Evolutionary conservation across 768 basidiomycete species (phyloP).

Genomic region (Multifurca ochricompacta): DNA sequence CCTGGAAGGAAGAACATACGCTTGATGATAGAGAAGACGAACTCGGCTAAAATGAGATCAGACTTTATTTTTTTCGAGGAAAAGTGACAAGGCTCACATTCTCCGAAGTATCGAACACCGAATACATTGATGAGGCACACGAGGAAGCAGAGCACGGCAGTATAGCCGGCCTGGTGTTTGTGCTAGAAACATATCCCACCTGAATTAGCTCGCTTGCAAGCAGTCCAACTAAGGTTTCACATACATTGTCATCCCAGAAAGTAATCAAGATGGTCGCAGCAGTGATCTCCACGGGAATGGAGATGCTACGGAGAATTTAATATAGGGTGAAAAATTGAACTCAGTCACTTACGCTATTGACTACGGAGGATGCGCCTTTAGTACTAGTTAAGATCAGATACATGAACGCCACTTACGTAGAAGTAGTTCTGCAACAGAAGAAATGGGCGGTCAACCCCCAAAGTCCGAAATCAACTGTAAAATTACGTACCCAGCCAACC

Average conservation of each 20-base stretch:
- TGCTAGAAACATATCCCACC: constrained; percentile 26
- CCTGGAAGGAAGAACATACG: constrained; percentile 32
- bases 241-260: constrained; percentile 63
- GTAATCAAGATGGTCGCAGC: constrained; percentile 62
- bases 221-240: constrained; percentile 16
- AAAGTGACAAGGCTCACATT: constrained; percentile 28
- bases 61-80: background rate
- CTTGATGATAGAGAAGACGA: constrained; percentile 59
- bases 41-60: constrained; percentile 38
- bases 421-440: constrained; percentile 43
- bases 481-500: constrained; percentile 28
- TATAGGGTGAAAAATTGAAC: background rate
- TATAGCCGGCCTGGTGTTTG: constrained; percentile 48
- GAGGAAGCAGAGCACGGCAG: constrained; percentile 48
- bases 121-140: constrained; percentile 59
- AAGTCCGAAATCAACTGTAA: background rate
- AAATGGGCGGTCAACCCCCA: background rate
- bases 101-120: constrained; percentile 66
- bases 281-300: constrained; percentile 66
- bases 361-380: constrained; percentile 5
- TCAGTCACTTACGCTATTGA: constrained; percentile 28
- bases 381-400: background rate
- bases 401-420: constrained; percentile 30
- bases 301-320: constrained; percentile 29
- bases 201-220: background rate